phyloP scores from a whole-genome alignment of 345 rosid species.

The Syzygium oleosum region DNA sequence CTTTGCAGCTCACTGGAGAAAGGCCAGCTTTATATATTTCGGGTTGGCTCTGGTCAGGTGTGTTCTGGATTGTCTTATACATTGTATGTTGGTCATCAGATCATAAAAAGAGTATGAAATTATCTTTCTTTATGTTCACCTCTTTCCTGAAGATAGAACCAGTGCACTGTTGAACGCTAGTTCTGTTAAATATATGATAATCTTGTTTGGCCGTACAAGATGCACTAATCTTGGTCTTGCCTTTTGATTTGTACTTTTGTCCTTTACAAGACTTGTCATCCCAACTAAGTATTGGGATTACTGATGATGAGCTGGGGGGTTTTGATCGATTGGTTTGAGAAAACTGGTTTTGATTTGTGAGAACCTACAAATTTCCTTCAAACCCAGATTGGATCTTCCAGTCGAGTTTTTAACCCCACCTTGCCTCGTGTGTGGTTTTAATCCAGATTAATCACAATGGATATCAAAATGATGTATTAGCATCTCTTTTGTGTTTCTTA shows the following conservation, averaged over 20 bases:
- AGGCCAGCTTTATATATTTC: conserved; percentile 69
- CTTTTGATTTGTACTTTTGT: not conserved
- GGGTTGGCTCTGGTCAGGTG: conserved; percentile 95
- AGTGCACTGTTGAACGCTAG: not conserved
- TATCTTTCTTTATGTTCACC: not conserved
- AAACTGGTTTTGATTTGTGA: not conserved
- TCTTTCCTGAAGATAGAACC: not conserved
- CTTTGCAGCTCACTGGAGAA: conserved; percentile 82
- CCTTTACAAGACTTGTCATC: not conserved
- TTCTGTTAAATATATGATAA: not conserved
- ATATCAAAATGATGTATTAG: not conserved
- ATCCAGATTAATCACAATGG: not conserved
- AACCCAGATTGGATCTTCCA: not conserved
- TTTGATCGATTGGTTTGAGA: not conserved
- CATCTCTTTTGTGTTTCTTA: not conserved
- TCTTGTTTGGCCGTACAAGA: not conserved
- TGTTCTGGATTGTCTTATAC: not conserved
- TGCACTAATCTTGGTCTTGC: not conserved
- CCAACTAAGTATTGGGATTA: not conserved
- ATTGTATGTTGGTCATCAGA: not conserved
- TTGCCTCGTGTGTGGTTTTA: not conserved
- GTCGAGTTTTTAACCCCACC: not conserved
- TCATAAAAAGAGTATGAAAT: not conserved
- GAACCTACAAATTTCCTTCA: not conserved
- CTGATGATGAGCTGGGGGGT: not conserved